Percentiles rank a stretch among this genome's conserved stretches.
phyloP scores from a whole-genome alignment of 495 filamentous ascomycete genomes.

The Trypethelium eluteriae region DNA sequence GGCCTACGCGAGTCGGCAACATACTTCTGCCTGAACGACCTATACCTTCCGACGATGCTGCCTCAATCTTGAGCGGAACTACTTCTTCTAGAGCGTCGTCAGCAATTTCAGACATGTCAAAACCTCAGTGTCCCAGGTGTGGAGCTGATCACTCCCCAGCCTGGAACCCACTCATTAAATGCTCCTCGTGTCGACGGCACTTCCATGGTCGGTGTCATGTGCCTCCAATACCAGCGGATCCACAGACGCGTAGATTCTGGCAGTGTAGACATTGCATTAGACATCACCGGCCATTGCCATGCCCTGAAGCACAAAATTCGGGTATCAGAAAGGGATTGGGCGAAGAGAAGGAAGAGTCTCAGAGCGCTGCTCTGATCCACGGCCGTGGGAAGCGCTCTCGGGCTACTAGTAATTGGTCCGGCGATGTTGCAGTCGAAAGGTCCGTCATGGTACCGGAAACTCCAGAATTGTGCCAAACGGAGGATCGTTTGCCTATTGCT shows the following conservation, averaged over 20 bases:
- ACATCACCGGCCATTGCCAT: background rate
- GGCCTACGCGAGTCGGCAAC: background rate
- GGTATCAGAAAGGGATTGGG: too few species aligned
- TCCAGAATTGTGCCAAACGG: background rate
- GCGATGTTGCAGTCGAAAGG: background rate
- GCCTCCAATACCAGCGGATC: conserved; percentile 12
- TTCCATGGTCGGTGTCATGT: conserved; percentile 26
- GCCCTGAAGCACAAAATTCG: background rate
- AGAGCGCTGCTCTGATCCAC: background rate
- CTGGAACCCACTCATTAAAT: conserved; percentile 16
- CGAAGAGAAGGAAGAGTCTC: background rate
- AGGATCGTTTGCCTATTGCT: background rate
- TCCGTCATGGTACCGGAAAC: background rate
- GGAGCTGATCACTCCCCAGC: conserved; percentile 10
- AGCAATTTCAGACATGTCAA: conserved; percentile 14
- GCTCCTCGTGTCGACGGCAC: conserved; percentile 20
- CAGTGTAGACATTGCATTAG: conserved; percentile 24
- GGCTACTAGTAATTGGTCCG: background rate
- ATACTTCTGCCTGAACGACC: background rate
- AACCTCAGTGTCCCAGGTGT: conserved; percentile 24
- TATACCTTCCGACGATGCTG: background rate
- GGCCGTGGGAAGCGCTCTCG: background rate
- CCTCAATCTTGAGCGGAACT: background rate
- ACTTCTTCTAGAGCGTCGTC: background rate
- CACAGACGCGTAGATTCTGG: conserved; percentile 10